Evolutionary conservation across 2,329 filamentous ascomycete genomes (phyloP), one percentile per base, ranked within the genome.

Genomic region (Immersiporthe knoxdaviesiana): DNA sequence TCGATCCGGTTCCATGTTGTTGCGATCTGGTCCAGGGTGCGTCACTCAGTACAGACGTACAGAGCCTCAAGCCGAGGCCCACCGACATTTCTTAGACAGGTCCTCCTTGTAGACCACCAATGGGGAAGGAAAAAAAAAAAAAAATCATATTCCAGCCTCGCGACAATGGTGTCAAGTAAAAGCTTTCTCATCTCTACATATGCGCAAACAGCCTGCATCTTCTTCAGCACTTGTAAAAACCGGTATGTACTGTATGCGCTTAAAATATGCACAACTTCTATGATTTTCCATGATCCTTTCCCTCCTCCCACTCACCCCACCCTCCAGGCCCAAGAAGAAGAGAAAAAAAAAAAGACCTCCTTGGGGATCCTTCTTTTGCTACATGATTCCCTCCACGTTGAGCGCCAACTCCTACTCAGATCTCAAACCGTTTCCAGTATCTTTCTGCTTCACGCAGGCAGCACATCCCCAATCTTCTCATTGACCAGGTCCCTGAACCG

Each of bases 401-500:
- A 30, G 30, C 24, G 10, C 32, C 54, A 35, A 16, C 54, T 39
- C 64, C 30, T 30, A 14, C 30, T 3, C 18, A 16, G 65, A 24
- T 5, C 12, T 50, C 37, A 61, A 14, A 0, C 27, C n/a, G 35
- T 30, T 16, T 7, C n/a, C 44, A 12, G 18, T 7, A 18, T 50
- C n/a, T n/a, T n/a, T n/a, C n/a, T n/a, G n/a, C n/a, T n/a, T 61
- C 32, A 14, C 16, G 65, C 30, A 41, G 64, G 68, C 5, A 47
- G 65, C 37, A 67, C 70, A 18, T 71, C 41, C 16, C 65, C 68
- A 8, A 68, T 58, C 39, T 61, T 59, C 39, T 52, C 68, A 24
- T 61, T 65, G 10, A 72, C 70, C 1, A 65, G n/a, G 8, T 63
- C 59, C 30, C 63, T 56, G 54, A 70, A 70, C 7, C 44, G 47